These are phyloP conservation scores for Saccharomycopsis vini DNA, from an alignment of 805 yeast species.

Conservation along the genomic window DNA sequence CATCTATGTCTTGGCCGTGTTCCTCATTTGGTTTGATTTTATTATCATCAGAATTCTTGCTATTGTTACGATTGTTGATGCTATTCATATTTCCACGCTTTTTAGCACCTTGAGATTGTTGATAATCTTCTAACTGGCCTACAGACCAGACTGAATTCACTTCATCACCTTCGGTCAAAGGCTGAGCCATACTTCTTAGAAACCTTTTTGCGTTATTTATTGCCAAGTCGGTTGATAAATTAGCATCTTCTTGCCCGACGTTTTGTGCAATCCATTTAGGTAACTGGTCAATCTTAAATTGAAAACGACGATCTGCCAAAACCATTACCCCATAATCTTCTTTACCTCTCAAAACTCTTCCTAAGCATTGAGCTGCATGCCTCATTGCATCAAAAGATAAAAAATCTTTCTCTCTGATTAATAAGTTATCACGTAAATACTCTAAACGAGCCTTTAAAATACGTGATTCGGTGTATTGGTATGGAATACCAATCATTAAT, in stretches of 20 bases:
- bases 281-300: slow-evolving; percentile 74
- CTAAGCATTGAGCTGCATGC: slow-evolving; percentile 98
- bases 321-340: slow-evolving; percentile 99
- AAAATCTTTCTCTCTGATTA: slow-evolving; percentile 89
- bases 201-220: slow-evolving; percentile 90
- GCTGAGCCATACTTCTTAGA: slow-evolving; percentile 89
- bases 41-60: not conserved
- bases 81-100: no score
- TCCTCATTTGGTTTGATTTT: no score
- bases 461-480: slow-evolving; percentile 96
- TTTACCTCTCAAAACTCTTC: slow-evolving; percentile 94
- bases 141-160: slow-evolving; percentile 89
- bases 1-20: no score
- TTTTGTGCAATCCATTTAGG: slow-evolving; percentile 98
- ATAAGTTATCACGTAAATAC: slow-evolving; percentile 85
- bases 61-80: no score
- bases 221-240: slow-evolving; percentile 95
- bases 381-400: slow-evolving; percentile 98
- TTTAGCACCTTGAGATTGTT: slow-evolving; percentile 24
- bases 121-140: slow-evolving; percentile 54
- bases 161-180: slow-evolving; percentile 78
- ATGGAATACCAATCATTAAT: slow-evolving; percentile 97
- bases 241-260: slow-evolving; percentile 80
- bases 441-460: slow-evolving; percentile 91
- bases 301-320: slow-evolving; percentile 86